Base-by-base conservation (phyloP, 306 rosid species). In the Lathyrus sativus region DNA sequence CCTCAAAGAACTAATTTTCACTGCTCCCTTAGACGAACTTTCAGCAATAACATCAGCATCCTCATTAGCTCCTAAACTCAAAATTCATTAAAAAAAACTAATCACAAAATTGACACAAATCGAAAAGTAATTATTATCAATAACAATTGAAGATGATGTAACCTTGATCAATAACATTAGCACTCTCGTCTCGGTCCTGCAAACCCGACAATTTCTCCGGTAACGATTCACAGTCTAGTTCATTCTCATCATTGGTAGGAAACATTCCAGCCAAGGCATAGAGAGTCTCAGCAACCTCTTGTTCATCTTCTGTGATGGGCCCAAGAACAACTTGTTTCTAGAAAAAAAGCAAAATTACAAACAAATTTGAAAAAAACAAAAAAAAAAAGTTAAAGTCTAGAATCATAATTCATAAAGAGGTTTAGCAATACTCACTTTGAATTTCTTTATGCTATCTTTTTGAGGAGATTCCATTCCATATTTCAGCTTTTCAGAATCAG, bases 201-300 rank as follows among this genome's bases (percentile, higher is more conserved):
- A 73, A 68, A 68, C 48, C 71, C 8, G 77, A 65, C 29, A 81
- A 72, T 71, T 84, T 77, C 26, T 68, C 72, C 46, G 78, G 81
- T 3, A 78, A 48, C 42, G 74, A 65, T 60, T 77, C 77, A 6
- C 13, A 2, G 12, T 57, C 70, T 38, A 59, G 22, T 64, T 78
- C 77, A 46, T 19, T 42, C 67, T 58, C 60, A 56, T 65, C 43
- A 63, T 62, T 80, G 68, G 65, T 42, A 28, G 84, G 82, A 67
- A 91, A 85, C 96, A 91, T 83, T 62, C 89, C 93, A 4, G 96
- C 93, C 86, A 91, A 77, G 56, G 93, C 89, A 77, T 72, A 91
- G 62, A 91, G 83, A 44, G 96, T 83, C 79, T 91, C 93, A 18
- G 73, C 97, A 54, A 88, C 97, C 85, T 91, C 97, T 79, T 88